Evolutionary conservation across 2,329 filamentous ascomycete species (phyloP), one percentile per base, ranked within the genome.

Genomic region (Triangularia setosa): DNA sequence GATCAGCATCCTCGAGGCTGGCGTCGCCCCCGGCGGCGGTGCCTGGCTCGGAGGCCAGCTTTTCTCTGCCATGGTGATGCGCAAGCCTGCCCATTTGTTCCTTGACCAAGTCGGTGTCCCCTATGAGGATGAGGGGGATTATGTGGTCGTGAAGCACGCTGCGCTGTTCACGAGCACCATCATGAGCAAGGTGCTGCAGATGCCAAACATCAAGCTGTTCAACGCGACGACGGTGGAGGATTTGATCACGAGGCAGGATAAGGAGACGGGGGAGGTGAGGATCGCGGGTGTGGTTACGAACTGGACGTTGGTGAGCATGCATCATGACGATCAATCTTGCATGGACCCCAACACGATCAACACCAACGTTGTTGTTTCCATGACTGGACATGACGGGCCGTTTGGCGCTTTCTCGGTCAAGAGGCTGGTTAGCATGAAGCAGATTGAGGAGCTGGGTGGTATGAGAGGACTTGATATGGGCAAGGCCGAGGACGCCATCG

Each of bases 321-420:
- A 93, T 77, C 90, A 93, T 77, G 90, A 93, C 75, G 90, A 94
- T 76, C 92, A 96, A 81, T 91, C 87, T 67, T 97, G 93, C 89
- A 96, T 97, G 93, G 93, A 97, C 77, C 93, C 93, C 70, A 96
- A 95, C 86, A 97, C 93, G 73, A 96, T 97, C 85, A 97, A 96
- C 75, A 92, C 92, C 0, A 92, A 93, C 1, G 78, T 97, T 65
- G 83, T 97, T 74, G 90, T 97, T 80, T 92, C 89, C 64, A 97
- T 93, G 24, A 97, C 93, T 0, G 93, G 93, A 59, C 93, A 97
- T 73, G 93, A 97, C 70, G 93, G 86, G 56, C 93, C 93, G 16
- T 96, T 96, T 75, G 93, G 93, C 56, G 93, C 93, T 58, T 97
- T 97, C 82, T 90, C 81, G 69, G 93, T 92, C 76, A 97, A 97